Base-by-base conservation (phyloP, 306 rosid species). In the Begonia masoniana region DNA sequence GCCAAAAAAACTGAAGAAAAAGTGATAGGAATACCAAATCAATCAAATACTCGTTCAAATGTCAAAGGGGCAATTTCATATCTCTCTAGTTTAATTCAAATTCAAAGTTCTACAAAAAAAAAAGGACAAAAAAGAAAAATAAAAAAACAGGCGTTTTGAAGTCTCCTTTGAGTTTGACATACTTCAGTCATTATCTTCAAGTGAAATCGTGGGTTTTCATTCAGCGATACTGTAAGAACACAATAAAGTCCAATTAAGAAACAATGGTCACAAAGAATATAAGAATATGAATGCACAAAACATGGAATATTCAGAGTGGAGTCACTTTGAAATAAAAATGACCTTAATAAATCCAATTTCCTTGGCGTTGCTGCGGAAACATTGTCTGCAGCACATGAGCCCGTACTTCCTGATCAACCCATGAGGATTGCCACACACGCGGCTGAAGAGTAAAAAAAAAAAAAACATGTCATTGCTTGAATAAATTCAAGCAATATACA, bases 331-430 rank as follows among this genome's bases (percentile, higher is more conserved):
- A 45, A 45, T 45, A 2, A 11, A 45, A 45, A 2, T 45, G 0
- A 45, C 49, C 84, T 78, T 78, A 62, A 78, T 65, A 50, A 78
- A 78, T 6, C 81, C 84, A 60, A 78, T 74, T 54, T 78, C 84
- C 65, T 71, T 78, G 52, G 84, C 84, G 8, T 74, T 78, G 69
- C 85, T 78, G 39, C 81, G 81, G 62, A 78, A 78, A 62, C 85
- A 78, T 52, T 78, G 85, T 66, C 81, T 65, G 78, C 84, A 78
- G 74, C 78, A 74, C 78, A 71, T 74, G 52, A 74, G 69, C 4
- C 74, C 78, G 1, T 78, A 78, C 68, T 75, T 75, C 62, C 81
- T 55, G 67, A 78, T 71, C 67, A 78, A 56, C 42, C 78, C 85
- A 51, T 78, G 85, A 35, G 81, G 63, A 59, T 75, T 78, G 3